phyloP scores from a whole-genome alignment of 495 filamentous ascomycete genomes.

The Antarctomyces pellizariae region DNA sequence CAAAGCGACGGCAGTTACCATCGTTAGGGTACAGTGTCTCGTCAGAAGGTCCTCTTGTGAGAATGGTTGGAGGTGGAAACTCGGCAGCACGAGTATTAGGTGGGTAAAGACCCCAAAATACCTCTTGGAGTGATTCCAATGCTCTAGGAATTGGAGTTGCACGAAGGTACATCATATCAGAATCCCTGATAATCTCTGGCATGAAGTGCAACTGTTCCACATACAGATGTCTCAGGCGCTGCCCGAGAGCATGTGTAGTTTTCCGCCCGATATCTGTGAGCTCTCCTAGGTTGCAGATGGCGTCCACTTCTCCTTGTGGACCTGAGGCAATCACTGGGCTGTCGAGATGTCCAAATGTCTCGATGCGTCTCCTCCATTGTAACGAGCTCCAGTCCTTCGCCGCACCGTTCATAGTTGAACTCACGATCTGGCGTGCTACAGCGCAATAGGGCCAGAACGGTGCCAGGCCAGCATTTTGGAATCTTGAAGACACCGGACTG shows the following conservation, averaged over 20 bases:
- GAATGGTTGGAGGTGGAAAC: conserved; percentile 50
- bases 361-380: conserved; percentile 57
- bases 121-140: conserved; percentile 71
- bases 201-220: conserved; percentile 75
- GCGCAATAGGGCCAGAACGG: conserved; percentile 88
- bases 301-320: conserved; percentile 43
- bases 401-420: conserved; percentile 33
- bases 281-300: conserved; percentile 64
- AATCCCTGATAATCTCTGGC: conserved; percentile 35
- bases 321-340: conserved; percentile 42
- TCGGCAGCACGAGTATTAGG: conserved; percentile 30
- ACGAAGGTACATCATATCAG: conserved; percentile 61
- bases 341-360: conserved; percentile 56
- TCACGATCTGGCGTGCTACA: conserved; percentile 44
- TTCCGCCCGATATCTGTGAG: conserved; percentile 70
- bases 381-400: conserved; percentile 33
- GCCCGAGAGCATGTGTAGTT: conserved; percentile 62
- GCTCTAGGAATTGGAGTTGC: conserved; percentile 68
- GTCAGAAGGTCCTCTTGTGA: conserved; percentile 46
- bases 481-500: conserved; percentile 63
- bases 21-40: conserved; percentile 92
- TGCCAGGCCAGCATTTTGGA: conserved; percentile 66
- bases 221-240: conserved; percentile 61
- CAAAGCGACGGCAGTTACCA: conserved; percentile 59
- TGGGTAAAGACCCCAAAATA: conserved; percentile 79